These are phyloP conservation scores for Prunus yedoensis DNA, from an alignment of 331 rosid species.

Conservation along the genomic window DNA sequence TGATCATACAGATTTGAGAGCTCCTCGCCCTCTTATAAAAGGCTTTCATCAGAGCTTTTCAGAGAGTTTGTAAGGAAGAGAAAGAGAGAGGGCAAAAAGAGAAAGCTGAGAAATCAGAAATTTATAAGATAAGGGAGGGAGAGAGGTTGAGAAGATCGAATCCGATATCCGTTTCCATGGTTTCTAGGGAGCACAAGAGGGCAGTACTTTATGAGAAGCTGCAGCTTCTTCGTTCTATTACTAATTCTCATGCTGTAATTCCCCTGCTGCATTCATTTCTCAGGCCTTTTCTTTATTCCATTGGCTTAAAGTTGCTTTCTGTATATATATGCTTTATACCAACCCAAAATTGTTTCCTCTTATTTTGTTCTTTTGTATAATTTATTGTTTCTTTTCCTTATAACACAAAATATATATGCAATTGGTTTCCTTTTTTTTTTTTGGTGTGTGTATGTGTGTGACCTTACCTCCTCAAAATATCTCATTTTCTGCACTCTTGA, in stretches of 20 bases:
- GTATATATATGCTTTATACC: no score
- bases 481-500: neutral
- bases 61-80: constrained; percentile 20
- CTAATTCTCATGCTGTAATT: constrained; percentile 93
- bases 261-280: constrained; percentile 26
- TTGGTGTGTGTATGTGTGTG: neutral
- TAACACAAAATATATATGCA: neutral
- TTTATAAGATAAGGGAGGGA: neutral
- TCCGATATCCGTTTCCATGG: constrained; percentile 42
- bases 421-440: neutral
- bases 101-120: constrained; percentile 8
- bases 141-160: constrained; percentile 20
- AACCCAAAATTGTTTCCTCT: neutral
- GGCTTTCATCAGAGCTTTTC: constrained; percentile 38
- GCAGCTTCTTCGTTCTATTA: constrained; percentile 93
- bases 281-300: constrained; percentile 30
- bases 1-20: constrained; percentile 73
- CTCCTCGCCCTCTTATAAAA: constrained; percentile 56
- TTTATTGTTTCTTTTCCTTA: neutral
- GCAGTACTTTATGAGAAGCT: constrained; percentile 89
- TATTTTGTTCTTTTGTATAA: no score
- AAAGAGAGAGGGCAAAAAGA: neutral
- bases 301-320: constrained; percentile 24
- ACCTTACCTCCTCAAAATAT: neutral
- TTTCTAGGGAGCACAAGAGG: constrained; percentile 88